phyloP scores from a whole-genome alignment of 176 grass and related monocot genomes.

The Musa acuminata region DNA sequence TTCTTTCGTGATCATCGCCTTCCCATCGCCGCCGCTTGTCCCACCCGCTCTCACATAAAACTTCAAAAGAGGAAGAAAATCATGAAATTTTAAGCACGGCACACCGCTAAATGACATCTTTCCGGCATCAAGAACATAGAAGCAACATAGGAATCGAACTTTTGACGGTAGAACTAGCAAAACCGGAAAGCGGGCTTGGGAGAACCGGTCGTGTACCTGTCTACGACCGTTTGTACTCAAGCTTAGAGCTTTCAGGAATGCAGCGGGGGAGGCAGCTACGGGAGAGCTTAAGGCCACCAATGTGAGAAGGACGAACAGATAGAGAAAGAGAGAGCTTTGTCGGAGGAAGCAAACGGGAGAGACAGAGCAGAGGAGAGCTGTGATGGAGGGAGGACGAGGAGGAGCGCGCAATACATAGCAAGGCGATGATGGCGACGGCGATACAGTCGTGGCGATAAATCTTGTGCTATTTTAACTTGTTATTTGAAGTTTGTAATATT shows the following conservation, averaged over 20 bases:
- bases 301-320: background rate
- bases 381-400: background rate
- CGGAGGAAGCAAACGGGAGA: background rate
- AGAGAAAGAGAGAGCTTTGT: background rate
- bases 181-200: background rate
- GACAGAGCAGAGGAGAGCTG: background rate
- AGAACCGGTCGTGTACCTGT: conserved; percentile 25
- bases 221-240: conserved; percentile 25
- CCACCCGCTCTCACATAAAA: conserved; percentile 40
- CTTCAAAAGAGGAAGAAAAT: conserved; percentile 25
- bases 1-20: conserved; percentile 37
- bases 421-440: background rate
- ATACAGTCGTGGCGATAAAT: too few species aligned
- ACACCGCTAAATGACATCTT: background rate
- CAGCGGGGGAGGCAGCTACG: conserved; percentile 36
- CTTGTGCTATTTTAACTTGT: too few species aligned
- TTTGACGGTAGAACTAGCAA: background rate
- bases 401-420: background rate
- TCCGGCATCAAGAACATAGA: background rate
- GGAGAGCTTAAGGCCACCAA: conserved; percentile 27
- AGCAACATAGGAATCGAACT: background rate
- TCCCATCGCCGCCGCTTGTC: background rate
- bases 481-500: too few species aligned
- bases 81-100: too few species aligned
- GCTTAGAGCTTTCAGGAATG: conserved; percentile 31